Conservation (phyloP, 805 yeast genomes). For the Suhomyces faveliae region DNA sequence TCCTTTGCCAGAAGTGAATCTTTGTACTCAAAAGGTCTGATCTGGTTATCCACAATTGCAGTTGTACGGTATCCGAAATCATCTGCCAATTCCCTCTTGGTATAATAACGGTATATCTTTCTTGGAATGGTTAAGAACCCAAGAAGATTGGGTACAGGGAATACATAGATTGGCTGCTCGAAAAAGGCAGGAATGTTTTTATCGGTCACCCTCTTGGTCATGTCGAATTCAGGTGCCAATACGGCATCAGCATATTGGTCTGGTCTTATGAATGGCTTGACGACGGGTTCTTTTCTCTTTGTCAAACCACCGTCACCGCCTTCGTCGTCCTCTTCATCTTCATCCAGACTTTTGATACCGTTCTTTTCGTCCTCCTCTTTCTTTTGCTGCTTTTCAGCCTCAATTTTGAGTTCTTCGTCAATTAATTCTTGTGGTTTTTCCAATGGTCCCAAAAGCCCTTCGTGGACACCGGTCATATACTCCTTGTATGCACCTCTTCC, state of each 20-base stretch:
- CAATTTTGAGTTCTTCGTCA: constrained; percentile 16
- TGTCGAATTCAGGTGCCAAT: constrained; percentile 61
- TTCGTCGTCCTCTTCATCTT: constrained; percentile 25
- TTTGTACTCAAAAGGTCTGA: constrained; percentile 51
- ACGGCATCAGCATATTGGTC: constrained; percentile 52
- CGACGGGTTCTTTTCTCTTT: constrained; percentile 45
- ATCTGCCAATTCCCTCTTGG: constrained; percentile 67
- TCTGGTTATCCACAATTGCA: constrained; percentile 49
- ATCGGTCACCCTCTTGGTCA: constrained; percentile 25
- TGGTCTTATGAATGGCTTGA: constrained; percentile 62
- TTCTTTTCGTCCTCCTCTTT: constrained; percentile 14
- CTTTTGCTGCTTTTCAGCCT: constrained; percentile 13
- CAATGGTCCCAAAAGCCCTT: constrained; percentile 91
- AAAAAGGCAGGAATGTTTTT: constrained; percentile 56
- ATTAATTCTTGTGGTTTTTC: constrained; percentile 41
- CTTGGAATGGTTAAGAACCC: constrained; percentile 79
- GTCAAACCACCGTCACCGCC: constrained; percentile 27
- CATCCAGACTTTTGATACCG: constrained; percentile 17
- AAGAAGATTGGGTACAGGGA: constrained; percentile 71
- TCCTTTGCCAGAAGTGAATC: constrained; percentile 45
- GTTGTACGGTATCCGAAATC: constrained; percentile 56
- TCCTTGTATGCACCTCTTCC: constrained; percentile 98
- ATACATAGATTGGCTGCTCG: constrained; percentile 74
- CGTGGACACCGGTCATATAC: constrained; percentile 86
- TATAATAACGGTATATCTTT: constrained; percentile 76